phyloP scores from a whole-genome alignment of 192 early-diverging fungal species.

The Coemansia brasiliensis region DNA sequence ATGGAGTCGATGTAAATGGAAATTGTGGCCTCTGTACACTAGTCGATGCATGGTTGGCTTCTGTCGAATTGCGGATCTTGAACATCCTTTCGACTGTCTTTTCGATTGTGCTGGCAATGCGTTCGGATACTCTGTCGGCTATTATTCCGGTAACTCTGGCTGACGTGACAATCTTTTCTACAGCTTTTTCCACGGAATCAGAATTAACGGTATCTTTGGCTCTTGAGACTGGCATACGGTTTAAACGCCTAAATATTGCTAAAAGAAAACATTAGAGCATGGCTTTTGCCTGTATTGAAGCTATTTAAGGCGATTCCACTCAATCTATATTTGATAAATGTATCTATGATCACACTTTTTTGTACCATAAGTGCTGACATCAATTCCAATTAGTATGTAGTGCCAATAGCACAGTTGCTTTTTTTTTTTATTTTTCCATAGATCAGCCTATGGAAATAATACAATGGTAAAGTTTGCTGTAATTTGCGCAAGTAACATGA shows the following conservation, averaged over 20 bases:
- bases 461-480: constrained; percentile 84
- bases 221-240: background rate
- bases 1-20: too few relatives aligned
- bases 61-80: background rate
- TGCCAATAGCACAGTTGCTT: too few relatives aligned
- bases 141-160: background rate
- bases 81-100: background rate
- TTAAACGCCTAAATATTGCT: too few relatives aligned
- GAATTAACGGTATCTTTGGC: background rate
- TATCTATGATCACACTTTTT: background rate
- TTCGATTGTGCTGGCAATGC: background rate
- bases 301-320: too few relatives aligned
- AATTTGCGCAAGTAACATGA: constrained; percentile 96
- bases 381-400: too few relatives aligned
- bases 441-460: background rate
- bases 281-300: too few relatives aligned
- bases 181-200: background rate
- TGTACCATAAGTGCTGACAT: background rate
- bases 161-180: background rate
- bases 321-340: too few relatives aligned
- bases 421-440: too few relatives aligned
- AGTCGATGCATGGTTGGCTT: background rate
- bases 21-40: background rate
- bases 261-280: too few relatives aligned
- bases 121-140: background rate